Percentiles rank a stretch among this genome's conserved stretches.
These are phyloP conservation scores for Phytophthora palmivora DNA, from an alignment of 352 stramenopile species.

Conservation along the genomic window DNA sequence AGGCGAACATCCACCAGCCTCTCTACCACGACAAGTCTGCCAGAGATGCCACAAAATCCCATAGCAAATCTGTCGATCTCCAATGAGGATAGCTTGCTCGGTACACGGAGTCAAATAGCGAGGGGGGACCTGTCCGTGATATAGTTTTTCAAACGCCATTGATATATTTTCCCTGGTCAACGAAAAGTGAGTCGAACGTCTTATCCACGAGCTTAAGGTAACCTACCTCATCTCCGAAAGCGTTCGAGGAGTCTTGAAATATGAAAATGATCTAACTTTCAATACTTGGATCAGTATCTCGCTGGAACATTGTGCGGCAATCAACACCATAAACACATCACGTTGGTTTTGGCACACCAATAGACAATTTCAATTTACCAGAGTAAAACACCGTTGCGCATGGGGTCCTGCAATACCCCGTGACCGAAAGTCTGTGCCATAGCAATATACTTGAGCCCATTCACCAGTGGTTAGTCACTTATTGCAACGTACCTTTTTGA, in stretches of 20 bases:
- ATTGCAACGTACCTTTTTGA: slow-evolving; percentile 13
- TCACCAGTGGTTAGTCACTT: background rate
- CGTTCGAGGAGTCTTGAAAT: slow-evolving; percentile 29
- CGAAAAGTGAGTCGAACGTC: background rate
- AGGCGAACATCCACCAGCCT: slow-evolving; percentile 1
- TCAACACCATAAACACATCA: background rate
- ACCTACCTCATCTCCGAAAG: slow-evolving; percentile 33
- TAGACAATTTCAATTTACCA: slow-evolving; percentile 26
- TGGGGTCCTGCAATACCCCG: slow-evolving; percentile 41
- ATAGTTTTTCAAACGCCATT: slow-evolving; percentile 28
- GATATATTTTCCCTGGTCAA: slow-evolving; percentile 44
- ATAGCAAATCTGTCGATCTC: slow-evolving; percentile 54
- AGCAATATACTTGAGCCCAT: slow-evolving; percentile 1
- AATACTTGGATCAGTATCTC: slow-evolving; percentile 16
- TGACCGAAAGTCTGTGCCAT: slow-evolving; percentile 10
- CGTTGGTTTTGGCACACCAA: background rate
- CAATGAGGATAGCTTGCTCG: slow-evolving; percentile 43
- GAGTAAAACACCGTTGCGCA: slow-evolving; percentile 49
- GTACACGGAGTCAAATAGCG: slow-evolving; percentile 28
- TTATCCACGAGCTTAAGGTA: background rate
- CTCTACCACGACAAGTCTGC: slow-evolving; percentile 29
- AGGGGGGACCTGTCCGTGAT: slow-evolving; percentile 10
- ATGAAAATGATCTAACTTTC: slow-evolving; percentile 11
- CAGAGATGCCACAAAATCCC: slow-evolving; percentile 63
- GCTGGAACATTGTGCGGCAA: slow-evolving; percentile 5